phyloP scores from a whole-genome alignment of 78 protist genomes.

The Speleostelium caveatum region DNA sequence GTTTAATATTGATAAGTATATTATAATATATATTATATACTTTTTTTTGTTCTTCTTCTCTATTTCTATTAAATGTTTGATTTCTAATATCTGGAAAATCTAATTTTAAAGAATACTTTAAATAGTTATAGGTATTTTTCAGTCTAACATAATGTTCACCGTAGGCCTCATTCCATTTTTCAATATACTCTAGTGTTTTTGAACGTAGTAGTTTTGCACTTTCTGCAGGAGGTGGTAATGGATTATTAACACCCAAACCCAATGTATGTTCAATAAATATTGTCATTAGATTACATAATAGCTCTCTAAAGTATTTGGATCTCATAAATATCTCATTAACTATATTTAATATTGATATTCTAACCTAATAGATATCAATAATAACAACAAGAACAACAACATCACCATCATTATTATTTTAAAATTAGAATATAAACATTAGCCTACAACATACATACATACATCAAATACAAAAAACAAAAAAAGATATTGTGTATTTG shows the following conservation, averaged over 20 bases:
- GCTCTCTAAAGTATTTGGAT: conserved; percentile 66
- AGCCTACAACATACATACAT: neutral
- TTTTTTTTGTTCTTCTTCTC: conserved; percentile 50
- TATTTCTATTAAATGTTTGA: neutral
- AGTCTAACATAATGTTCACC: conserved; percentile 47
- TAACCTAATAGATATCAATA: no score
- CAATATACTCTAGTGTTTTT: conserved; percentile 54
- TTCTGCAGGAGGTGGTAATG: conserved; percentile 59
- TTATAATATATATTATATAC: neutral
- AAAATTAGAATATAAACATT: no score
- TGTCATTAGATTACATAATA: conserved; percentile 37
- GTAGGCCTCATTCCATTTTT: conserved; percentile 55
- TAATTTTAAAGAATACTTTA: conserved; percentile 47
- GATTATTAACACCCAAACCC: conserved; percentile 28
- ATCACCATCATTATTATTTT: neutral
- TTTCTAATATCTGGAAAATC: conserved; percentile 47
- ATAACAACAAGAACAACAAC: neutral
- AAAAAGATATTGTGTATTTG: neutral
- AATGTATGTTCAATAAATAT: conserved; percentile 36
- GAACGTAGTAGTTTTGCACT: conserved; percentile 20
- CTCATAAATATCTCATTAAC: conserved; percentile 67
- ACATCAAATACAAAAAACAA: neutral
- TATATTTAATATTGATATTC: conserved; percentile 64
- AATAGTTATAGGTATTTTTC: conserved; percentile 28
- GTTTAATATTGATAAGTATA: no score